Percentiles rank a stretch among this genome's conserved stretches.
Evolutionary conservation across 257 asterid species (phyloP).

Genomic region (Gentiana macrophylla): DNA sequence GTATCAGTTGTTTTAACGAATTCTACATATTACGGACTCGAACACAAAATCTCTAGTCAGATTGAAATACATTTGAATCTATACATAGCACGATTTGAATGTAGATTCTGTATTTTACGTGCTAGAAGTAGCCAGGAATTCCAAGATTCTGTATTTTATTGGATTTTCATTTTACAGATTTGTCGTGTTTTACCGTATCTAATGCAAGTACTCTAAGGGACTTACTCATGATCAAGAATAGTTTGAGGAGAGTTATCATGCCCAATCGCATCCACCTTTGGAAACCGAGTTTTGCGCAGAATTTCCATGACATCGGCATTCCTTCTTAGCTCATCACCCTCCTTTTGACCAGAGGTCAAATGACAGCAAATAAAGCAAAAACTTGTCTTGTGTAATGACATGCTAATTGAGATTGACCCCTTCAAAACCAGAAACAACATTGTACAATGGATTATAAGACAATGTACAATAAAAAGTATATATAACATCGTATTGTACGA

Average conservation of each 20-base stretch:
- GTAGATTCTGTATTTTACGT: too few relatives aligned
- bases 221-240: slow-evolving; percentile 93
- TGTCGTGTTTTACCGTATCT: too few relatives aligned
- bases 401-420: slow-evolving; percentile 96
- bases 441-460: background rate
- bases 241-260: slow-evolving; percentile 84
- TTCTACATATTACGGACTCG: too few relatives aligned
- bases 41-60: too few relatives aligned
- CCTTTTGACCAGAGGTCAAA: slow-evolving; percentile 96
- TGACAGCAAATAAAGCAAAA: slow-evolving; percentile 96
- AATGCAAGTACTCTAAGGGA: background rate
- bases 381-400: slow-evolving; percentile 97
- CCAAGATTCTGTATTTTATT: too few relatives aligned
- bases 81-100: too few relatives aligned
- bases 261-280: slow-evolving; percentile 53
- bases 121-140: too few relatives aligned
- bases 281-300: slow-evolving; percentile 91
- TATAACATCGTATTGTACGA: background rate
- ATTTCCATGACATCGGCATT: slow-evolving; percentile 98
- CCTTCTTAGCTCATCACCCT: slow-evolving; percentile 86
- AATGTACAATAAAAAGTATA: too few relatives aligned
- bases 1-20: too few relatives aligned
- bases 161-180: too few relatives aligned
- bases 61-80: too few relatives aligned
- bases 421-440: slow-evolving; percentile 23